Conservation (phyloP, 345 rosid genomes). For the Rhizophora mangle region DNA sequence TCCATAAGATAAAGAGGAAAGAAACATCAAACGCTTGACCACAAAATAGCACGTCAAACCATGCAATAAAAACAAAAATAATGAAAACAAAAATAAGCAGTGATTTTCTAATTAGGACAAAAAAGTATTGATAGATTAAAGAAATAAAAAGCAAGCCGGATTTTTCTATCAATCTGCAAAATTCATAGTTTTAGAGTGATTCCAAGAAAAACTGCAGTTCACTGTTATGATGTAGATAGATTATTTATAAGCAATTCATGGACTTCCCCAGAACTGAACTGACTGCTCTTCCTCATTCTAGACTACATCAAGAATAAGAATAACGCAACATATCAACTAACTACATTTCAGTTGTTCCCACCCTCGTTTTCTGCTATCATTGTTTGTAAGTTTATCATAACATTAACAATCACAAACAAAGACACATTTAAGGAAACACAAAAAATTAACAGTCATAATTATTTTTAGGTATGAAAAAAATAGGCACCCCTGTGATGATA, state of each 20-base stretch:
- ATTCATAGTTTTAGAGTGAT: neutral
- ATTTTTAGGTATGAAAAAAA: too few relatives aligned
- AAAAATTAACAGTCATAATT: too few relatives aligned
- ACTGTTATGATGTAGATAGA: neutral
- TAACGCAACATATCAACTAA: too few relatives aligned
- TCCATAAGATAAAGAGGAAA: slow-evolving; percentile 21
- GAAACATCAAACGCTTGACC: slow-evolving; percentile 6
- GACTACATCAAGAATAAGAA: too few relatives aligned
- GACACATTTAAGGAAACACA: too few relatives aligned
- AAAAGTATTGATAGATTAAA: neutral
- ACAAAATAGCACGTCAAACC: neutral
- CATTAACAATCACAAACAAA: too few relatives aligned
- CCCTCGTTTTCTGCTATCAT: too few relatives aligned
- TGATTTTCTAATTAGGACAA: neutral
- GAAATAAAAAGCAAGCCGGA: neutral
- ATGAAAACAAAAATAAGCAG: neutral
- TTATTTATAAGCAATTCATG: neutral
- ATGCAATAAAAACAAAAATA: neutral
- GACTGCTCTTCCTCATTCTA: neutral
- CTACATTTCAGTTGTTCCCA: too few relatives aligned
- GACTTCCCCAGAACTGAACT: neutral
- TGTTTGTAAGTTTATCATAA: too few relatives aligned
- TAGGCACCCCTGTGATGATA: too few relatives aligned
- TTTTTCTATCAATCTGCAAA: neutral
- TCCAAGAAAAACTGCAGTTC: too few relatives aligned